Evolutionary conservation across 2,329 filamentous ascomycete genomes (phyloP).

Genomic region (Fusarium keratoplasticum): DNA sequence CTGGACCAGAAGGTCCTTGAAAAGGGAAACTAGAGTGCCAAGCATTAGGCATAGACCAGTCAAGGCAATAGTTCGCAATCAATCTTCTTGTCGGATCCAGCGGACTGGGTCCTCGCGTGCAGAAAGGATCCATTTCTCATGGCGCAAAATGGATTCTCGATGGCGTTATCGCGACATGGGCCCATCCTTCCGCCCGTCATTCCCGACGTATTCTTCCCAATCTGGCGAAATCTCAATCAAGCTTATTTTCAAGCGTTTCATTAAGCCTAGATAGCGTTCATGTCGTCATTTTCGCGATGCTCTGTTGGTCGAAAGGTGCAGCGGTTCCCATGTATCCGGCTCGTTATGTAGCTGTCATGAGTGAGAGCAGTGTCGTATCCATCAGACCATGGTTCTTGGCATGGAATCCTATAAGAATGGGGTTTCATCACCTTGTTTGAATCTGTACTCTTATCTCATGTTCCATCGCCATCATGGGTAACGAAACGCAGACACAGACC

Average conservation of each 20-base stretch:
- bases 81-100: neutral
- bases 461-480: neutral
- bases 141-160: neutral
- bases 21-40: neutral
- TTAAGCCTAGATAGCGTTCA: constrained; percentile 1
- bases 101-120: neutral
- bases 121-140: neutral
- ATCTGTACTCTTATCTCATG: neutral
- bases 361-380: neutral
- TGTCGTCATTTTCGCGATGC: neutral
- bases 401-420: neutral
- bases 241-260: neutral
- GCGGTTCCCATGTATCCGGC: neutral
- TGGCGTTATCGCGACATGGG: neutral
- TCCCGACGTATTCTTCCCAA: neutral
- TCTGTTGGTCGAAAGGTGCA: neutral
- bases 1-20: neutral
- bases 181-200: neutral
- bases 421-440: neutral
- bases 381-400: neutral
- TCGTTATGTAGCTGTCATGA: neutral
- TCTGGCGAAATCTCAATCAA: neutral
- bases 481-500: neutral
- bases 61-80: neutral
- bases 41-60: neutral